phyloP scores from a whole-genome alignment of 1,284 basidiomycete genomes.

The Sporisorium exsertum region DNA sequence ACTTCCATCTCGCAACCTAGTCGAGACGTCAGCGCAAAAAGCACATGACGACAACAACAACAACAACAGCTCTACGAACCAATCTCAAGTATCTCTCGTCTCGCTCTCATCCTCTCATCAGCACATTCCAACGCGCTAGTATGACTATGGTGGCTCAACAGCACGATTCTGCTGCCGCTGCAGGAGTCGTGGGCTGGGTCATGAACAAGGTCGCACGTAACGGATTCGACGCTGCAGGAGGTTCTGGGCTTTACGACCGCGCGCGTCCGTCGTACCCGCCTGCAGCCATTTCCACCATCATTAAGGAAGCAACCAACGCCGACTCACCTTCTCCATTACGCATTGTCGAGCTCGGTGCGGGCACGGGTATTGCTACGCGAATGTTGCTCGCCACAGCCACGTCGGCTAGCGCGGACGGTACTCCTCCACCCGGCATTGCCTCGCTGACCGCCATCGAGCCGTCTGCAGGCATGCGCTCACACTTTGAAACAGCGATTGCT shows the following conservation, averaged over 20 bases:
- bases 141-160: slow-evolving; percentile 21
- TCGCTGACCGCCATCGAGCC: slow-evolving; percentile 52
- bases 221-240: slow-evolving; percentile 53
- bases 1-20: background rate
- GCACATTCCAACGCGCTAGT: background rate
- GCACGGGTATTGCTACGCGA: slow-evolving; percentile 64
- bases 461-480: slow-evolving; percentile 58
- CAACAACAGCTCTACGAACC: background rate
- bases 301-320: slow-evolving; percentile 33
- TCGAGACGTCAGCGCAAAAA: background rate
- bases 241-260: slow-evolving; percentile 56
- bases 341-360: slow-evolving; percentile 63
- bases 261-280: slow-evolving; percentile 56
- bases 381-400: slow-evolving; percentile 52
- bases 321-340: slow-evolving; percentile 34
- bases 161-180: background rate
- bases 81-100: background rate
- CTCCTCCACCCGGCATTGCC: slow-evolving; percentile 34
- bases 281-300: slow-evolving; percentile 46
- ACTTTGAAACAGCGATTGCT: slow-evolving; percentile 45
- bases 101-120: background rate
- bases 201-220: slow-evolving; percentile 53
- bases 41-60: slow-evolving; percentile 27
- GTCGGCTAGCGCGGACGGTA: slow-evolving; percentile 30
- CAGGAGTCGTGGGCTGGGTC: slow-evolving; percentile 9